Base-by-base conservation (phyloP, 2,329 filamentous ascomycete species). In the Penicillium sp. region DNA sequence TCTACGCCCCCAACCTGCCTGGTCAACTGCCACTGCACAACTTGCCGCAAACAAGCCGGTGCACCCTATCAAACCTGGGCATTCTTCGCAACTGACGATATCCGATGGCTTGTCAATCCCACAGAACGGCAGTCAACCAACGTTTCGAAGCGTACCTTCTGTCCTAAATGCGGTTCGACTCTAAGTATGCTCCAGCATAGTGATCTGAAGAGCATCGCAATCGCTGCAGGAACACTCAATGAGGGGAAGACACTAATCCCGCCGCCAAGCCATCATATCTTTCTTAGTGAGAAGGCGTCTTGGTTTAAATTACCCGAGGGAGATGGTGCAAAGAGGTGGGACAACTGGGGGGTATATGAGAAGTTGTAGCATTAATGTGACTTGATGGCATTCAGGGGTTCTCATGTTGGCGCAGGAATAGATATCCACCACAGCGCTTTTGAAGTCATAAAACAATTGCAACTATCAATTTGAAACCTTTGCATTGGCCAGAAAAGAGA, bases 31-130 rank as follows among this genome's bases (percentile, higher is more conserved):
- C 74, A 81, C 63, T 82, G 80, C 61, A 67, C 65, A n/a, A 75
- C 74, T 39, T 83, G 80, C 59, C 78, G 79, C 55, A 77, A 78
- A 61, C 58, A 79, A 38, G 76, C 79, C 2, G 79, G 80, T 13
- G 75, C 73, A 4, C 74, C 74, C 1, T 82, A 73, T 55, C 67
- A 80, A 35, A 70, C 75, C 4, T 82, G 79, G 57, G 69, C 71
- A 8, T 57, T 69, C 9, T 74, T 81, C 39, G 66, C 72, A 1
- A 58, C 57, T 37, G 54, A 61, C 8, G 58, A 69, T 26, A 58
- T 82, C 40, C 70, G 64, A 10, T 78, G 68, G 68, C 29, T 42
- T 14, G 59, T 72, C 50, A 69, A 68, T 16, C 62, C 70, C 6
- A 73, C 67, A 32, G 66, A 62, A 7, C 66, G 74, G 37, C 66